Conservation (phyloP, 139 green algal genomes). For the Micractinium sp. region DNA sequence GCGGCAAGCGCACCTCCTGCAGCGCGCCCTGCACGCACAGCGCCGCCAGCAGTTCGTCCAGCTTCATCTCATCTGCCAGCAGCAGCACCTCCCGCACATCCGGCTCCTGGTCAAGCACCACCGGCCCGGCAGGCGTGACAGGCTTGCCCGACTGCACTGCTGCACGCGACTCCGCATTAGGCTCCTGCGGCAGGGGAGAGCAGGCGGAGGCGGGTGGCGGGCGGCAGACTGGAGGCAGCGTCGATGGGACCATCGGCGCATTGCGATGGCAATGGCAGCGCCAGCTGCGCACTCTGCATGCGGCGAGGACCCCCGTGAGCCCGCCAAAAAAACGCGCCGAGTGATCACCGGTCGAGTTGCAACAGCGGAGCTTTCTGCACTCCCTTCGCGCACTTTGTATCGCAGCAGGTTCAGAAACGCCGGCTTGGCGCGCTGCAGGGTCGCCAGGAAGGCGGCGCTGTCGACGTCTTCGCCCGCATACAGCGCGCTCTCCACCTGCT, state of each 20-base stretch:
- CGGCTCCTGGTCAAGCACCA: constrained; percentile 70
- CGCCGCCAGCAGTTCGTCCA: constrained; percentile 74
- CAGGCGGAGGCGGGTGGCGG: not conserved
- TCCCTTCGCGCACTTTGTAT: constrained; percentile 55
- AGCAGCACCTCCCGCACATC: constrained; percentile 67
- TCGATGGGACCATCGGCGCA: not conserved
- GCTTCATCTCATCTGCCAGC: constrained; percentile 66
- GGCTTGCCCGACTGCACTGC: constrained; percentile 59
- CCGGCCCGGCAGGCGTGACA: constrained; percentile 51
- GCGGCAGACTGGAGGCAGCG: not conserved
- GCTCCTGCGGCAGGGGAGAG: constrained; percentile 44
- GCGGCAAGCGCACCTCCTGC: constrained; percentile 61
- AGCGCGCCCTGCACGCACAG: constrained; percentile 63
- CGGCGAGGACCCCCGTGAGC: not conserved
- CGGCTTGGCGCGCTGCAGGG: constrained; percentile 53
- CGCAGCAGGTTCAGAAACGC: constrained; percentile 65
- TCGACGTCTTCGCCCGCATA: constrained; percentile 16
- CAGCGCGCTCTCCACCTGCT: constrained; percentile 10
- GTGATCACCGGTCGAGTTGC: not conserved
- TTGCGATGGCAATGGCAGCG: not conserved
- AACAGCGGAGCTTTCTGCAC: not conserved
- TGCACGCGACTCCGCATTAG: constrained; percentile 54
- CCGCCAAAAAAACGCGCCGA: not conserved
- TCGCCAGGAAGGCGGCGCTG: not conserved
- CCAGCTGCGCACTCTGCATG: not conserved